Evolutionary conservation across 345 rosid genomes (phyloP), one percentile per base, ranked within the genome.

Genomic region (Passiflora organensis): DNA sequence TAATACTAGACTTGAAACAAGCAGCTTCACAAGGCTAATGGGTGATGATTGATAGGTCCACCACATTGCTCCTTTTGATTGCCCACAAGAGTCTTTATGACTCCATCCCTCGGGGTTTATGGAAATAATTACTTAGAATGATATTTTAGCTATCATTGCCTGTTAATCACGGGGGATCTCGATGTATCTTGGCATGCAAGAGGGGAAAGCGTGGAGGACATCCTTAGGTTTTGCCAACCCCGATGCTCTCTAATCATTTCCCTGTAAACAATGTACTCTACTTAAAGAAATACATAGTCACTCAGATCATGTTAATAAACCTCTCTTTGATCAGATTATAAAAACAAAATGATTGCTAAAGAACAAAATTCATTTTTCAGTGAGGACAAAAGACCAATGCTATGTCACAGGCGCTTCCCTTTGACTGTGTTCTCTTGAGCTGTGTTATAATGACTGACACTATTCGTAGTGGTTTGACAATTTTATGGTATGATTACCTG

Each of bases 41-140:
- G 24, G 28, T 59, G 63, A 67, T 70, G 68, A 72, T 72, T 72
- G 47, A 47, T 41, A 51, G 54, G 63, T 64, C 71, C 78, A 60
- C 73, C 66, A 69, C 67, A n/a, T n/a, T n/a, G n/a, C 34, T 8
- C 34, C 47, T 43, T 53, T 38, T 49, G 53, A 60, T 69, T 63
- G 13, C 44, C 62, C 50, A 53, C 70, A 52, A 51, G 37, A 22
- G 16, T 25, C 34, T 21, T 39, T 39, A 37, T 63, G 51, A 50
- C 58, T 71, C 51, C 68, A 57, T 21, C 38, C 38, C 51, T 63
- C 59, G 16, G 23, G 21, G 57, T 37, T 50, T 20, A 16, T 53
- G 43, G 20, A 59, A 56, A 63, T 69, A 32, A 55, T 66, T 52
- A 41, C 55, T 45, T 51, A 50, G 3, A 41, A 57, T 73, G 45